Evolutionary conservation across 1,284 basidiomycete genomes (phyloP).

Genomic region (Fomitopsis betulina): DNA sequence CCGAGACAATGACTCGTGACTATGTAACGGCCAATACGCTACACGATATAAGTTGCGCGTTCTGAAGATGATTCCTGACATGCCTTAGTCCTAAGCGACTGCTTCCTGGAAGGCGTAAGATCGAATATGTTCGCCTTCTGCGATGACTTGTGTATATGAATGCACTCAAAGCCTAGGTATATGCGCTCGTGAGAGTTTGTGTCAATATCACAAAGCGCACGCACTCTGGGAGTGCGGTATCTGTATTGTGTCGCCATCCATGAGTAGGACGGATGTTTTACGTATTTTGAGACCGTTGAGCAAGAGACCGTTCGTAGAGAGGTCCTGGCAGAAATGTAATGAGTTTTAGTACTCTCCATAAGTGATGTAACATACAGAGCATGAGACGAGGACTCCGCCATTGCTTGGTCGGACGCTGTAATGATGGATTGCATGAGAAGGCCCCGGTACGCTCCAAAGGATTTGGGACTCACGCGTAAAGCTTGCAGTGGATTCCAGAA

Average conservation of each 20-base stretch:
- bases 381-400: slow-evolving; percentile 71
- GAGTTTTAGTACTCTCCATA: background rate
- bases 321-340: slow-evolving; percentile 43
- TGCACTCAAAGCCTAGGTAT: slow-evolving; percentile 58
- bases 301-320: slow-evolving; percentile 73
- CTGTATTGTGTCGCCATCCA: slow-evolving; percentile 67
- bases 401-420: slow-evolving; percentile 60
- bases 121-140: slow-evolving; percentile 56
- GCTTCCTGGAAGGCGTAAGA: slow-evolving; percentile 50
- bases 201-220: slow-evolving; percentile 6
- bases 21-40: slow-evolving; percentile 57
- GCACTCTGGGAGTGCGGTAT: slow-evolving; percentile 62
- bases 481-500: slow-evolving; percentile 69
- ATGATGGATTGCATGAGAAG: background rate
- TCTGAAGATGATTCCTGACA: slow-evolving; percentile 1
- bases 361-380: slow-evolving; percentile 44
- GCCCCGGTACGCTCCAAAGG: background rate
- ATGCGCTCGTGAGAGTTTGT: background rate
- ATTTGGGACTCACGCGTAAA: slow-evolving; percentile 57
- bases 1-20: slow-evolving; percentile 75
- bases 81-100: slow-evolving; percentile 45
- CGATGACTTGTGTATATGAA: slow-evolving; percentile 49
- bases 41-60: background rate
- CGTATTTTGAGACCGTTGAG: slow-evolving; percentile 67
- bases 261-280: slow-evolving; percentile 61